Percentiles rank a stretch among this genome's conserved stretches.
Conservation (phyloP, 2,329 filamentous ascomycete genomes). For the Tolypocladium tundrense region DNA sequence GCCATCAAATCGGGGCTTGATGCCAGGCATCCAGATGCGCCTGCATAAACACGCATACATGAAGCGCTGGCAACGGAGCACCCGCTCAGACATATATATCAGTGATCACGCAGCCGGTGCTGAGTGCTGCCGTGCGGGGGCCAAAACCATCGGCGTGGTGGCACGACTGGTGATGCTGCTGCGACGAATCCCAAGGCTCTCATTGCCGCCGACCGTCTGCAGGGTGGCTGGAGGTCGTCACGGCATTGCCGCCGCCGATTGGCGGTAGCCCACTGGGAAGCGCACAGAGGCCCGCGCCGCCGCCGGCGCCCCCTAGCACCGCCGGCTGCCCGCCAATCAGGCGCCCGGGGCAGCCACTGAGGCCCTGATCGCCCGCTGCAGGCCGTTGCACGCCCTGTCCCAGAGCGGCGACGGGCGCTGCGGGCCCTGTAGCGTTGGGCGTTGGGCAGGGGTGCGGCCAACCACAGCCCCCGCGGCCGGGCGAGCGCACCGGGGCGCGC, state of each 20-base stretch:
- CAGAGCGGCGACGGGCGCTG: not conserved
- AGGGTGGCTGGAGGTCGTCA: conserved; percentile 7
- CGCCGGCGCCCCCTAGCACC: not conserved
- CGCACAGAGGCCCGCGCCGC: not conserved
- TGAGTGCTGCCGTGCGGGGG: not conserved
- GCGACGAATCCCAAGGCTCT: conserved; percentile 19
- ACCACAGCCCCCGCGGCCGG: not conserved
- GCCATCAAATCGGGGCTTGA: not conserved
- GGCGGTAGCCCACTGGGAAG: not conserved
- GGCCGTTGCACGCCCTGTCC: not conserved
- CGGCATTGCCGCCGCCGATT: not conserved
- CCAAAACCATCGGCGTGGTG: not conserved
- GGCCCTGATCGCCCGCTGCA: not conserved
- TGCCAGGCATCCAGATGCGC: not conserved
- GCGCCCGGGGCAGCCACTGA: not conserved
- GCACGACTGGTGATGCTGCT: not conserved
- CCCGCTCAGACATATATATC: not conserved
- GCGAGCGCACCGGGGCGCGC: not conserved
- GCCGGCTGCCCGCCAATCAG: not conserved
- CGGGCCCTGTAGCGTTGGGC: not conserved
- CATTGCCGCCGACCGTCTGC: conserved; percentile 36
- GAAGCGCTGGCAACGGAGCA: no score
- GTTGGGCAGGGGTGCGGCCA: not conserved
- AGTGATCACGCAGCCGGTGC: not conserved
- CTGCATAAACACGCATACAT: not conserved